Base-by-base conservation (phyloP, 495 filamentous ascomycete species). In the Venustampulla echinocandica region DNA sequence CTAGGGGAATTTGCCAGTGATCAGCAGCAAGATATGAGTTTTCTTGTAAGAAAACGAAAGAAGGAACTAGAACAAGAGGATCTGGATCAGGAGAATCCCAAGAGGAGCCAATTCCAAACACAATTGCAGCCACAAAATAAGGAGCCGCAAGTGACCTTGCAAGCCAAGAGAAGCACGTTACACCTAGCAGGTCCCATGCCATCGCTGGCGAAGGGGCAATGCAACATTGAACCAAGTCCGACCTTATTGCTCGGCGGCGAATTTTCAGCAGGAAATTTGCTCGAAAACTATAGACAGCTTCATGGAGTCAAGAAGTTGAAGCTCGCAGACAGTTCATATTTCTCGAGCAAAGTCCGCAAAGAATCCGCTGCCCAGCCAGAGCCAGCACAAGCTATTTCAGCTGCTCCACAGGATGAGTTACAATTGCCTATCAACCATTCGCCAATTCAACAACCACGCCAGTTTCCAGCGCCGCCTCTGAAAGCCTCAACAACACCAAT, bases 271-370 rank as follows among this genome's bases (percentile, higher is more conserved):
- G 40, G 24, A 1, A 56, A 52, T 10, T 56, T 72, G 5, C 43
- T 76, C 10, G 66, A 70, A 9, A 64, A 66, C 25, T 78, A 67
- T 46, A 57, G 75, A 44, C 60, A 64, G 18, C 51, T 75, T 7
- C 61, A 64, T 42, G 55, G 48, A 25, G 45, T 49, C 3, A 66
- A 67, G 48, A 62, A 55, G 33, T 44, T 43, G 3, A 67, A 64
- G 48, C 47, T 60, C 5, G 50, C 33, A 11, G 53, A 57, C 24
- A 66, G 54, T 33, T 46, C 46, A 1, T 57, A 56, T 47, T 59
- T 60, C 28, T 4, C 25, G 17, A 14, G 5, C 30, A 44, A 52
- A 42, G 9, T 11, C 19, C 11, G 19, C 38, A 3, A n/a, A 11
- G 9, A 34, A n/a, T 21, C 11, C 4, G 13, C n/a, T 35, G 7